phyloP scores from a whole-genome alignment of 2,329 filamentous ascomycete species.

The Colletotrichum tamarilloi region DNA sequence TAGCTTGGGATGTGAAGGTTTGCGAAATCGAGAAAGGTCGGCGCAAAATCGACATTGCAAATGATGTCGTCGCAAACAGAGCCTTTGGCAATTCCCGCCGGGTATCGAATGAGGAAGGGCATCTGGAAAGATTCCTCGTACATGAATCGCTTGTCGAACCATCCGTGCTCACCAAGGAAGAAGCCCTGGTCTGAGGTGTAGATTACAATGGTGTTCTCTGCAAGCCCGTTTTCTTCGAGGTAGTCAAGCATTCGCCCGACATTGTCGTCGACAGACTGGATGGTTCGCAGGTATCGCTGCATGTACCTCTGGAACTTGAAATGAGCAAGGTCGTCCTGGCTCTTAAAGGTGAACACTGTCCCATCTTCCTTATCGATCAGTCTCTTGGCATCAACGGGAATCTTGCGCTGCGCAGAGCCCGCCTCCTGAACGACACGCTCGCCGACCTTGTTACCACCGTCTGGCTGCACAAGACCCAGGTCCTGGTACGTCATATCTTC shows the following conservation, averaged over 20 bases:
- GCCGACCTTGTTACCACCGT: constrained; percentile 55
- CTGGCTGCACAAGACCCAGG: constrained; percentile 58
- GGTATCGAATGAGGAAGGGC: constrained; percentile 62
- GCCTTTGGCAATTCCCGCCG: constrained; percentile 50
- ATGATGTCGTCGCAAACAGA: constrained; percentile 59
- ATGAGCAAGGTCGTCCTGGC: constrained; percentile 53
- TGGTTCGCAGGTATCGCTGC: constrained; percentile 64
- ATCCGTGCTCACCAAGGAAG: constrained; percentile 67
- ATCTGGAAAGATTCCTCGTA: constrained; percentile 69
- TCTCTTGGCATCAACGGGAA: constrained; percentile 39
- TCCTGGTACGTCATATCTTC: constrained; percentile 64
- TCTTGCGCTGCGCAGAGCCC: constrained; percentile 41
- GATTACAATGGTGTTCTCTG: constrained; percentile 61
- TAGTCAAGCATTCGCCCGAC: constrained; percentile 60
- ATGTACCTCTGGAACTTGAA: constrained; percentile 69
- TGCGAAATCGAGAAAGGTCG: constrained; percentile 60
- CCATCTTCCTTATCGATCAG: constrained; percentile 60
- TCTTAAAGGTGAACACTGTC: constrained; percentile 57
- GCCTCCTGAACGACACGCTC: constrained; percentile 44
- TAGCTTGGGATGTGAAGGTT: constrained; percentile 54
- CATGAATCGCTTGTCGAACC: constrained; percentile 70
- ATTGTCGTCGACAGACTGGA: constrained; percentile 64
- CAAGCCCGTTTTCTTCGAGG: constrained; percentile 53
- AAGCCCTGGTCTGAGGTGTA: constrained; percentile 67
- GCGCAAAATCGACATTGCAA: constrained; percentile 65